A percentile compares a stretch with the other conserved stretches of the same genome.
Conservation (phyloP, 768 basidiomycete species). For the Boletus rufocinnamomeus region DNA sequence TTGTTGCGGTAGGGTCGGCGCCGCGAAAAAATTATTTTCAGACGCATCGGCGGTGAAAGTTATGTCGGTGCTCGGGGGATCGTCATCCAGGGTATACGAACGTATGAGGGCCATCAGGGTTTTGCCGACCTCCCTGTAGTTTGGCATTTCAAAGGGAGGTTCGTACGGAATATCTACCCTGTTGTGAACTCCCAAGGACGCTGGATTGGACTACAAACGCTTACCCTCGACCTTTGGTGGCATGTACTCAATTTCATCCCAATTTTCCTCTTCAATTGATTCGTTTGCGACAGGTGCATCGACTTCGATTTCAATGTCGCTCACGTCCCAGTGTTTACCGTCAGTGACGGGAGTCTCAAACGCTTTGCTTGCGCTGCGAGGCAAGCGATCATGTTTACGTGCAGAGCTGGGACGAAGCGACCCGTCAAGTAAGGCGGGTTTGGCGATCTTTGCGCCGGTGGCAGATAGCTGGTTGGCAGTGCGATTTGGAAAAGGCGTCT, state of each 20-base stretch:
- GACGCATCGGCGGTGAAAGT: slow-evolving; percentile 25
- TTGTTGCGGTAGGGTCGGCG: slow-evolving; percentile 17
- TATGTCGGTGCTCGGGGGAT: slow-evolving; percentile 16
- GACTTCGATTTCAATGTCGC: slow-evolving; percentile 50
- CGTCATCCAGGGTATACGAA: slow-evolving; percentile 38
- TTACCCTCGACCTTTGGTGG: slow-evolving; percentile 52
- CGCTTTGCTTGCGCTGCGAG: slow-evolving; percentile 47
- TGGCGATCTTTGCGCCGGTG: slow-evolving; percentile 39
- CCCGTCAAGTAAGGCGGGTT: slow-evolving; percentile 42
- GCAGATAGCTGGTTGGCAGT: slow-evolving; percentile 35
- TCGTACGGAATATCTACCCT: slow-evolving; percentile 43
- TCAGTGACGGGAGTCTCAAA: slow-evolving; percentile 69
- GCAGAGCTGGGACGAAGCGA: slow-evolving; percentile 66
- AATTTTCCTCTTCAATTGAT: slow-evolving; percentile 34
- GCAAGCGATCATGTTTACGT: slow-evolving; percentile 61
- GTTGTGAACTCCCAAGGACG: slow-evolving; percentile 4
- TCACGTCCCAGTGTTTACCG: slow-evolving; percentile 78
- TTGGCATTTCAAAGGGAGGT: slow-evolving; percentile 50
- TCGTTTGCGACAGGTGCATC: slow-evolving; percentile 25
- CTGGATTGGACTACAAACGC: slow-evolving; percentile 17
- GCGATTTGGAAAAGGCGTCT: slow-evolving; percentile 77
- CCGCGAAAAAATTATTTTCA: slow-evolving; percentile 27
- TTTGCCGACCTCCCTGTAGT: slow-evolving; percentile 46
- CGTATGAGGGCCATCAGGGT: slow-evolving; percentile 40
- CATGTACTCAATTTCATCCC: slow-evolving; percentile 57